Conservation (phyloP, 2,329 filamentous ascomycete genomes). For the Stenocarpella maydis region DNA sequence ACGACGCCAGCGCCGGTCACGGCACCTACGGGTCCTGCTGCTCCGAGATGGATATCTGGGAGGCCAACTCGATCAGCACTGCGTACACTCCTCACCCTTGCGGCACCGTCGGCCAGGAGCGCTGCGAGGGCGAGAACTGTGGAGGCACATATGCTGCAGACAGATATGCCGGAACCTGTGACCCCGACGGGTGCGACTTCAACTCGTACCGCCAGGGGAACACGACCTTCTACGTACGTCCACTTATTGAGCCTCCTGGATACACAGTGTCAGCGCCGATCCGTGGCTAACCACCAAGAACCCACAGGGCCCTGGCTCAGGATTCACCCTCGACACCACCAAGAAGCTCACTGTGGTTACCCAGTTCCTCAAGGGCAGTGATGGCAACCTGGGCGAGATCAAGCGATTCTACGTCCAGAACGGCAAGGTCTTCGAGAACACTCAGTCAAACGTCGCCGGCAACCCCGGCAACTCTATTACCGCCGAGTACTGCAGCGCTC, state of each 20-base stretch:
- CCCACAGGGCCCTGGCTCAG: conserved; percentile 49
- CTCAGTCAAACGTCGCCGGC: conserved; percentile 49
- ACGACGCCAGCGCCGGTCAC: conserved; percentile 60
- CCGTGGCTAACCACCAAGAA: neutral
- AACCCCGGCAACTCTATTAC: conserved; percentile 53
- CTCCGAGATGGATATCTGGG: conserved; percentile 63
- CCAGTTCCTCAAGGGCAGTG: conserved; percentile 57
- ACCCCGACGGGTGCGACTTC: conserved; percentile 73
- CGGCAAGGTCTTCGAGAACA: conserved; percentile 59
- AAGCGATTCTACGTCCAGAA: conserved; percentile 69
- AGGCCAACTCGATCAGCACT: conserved; percentile 67
- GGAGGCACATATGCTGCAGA: conserved; percentile 57
- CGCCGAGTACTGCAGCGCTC: conserved; percentile 60
- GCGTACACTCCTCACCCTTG: conserved; percentile 69
- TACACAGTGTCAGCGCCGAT: too few relatives aligned
- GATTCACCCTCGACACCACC: conserved; percentile 64
- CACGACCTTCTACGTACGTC: conserved; percentile 59
- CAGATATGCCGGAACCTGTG: conserved; percentile 66
- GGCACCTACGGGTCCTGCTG: conserved; percentile 62
- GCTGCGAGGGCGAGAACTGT: conserved; percentile 54
- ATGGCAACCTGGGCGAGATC: conserved; percentile 54
- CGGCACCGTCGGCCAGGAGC: conserved; percentile 50
- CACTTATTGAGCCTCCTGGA: neutral
- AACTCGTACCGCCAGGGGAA: conserved; percentile 71
- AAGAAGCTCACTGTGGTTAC: conserved; percentile 68